Conservation (phyloP, 139 green algal genomes). For the Dunaliella primolecta region DNA sequence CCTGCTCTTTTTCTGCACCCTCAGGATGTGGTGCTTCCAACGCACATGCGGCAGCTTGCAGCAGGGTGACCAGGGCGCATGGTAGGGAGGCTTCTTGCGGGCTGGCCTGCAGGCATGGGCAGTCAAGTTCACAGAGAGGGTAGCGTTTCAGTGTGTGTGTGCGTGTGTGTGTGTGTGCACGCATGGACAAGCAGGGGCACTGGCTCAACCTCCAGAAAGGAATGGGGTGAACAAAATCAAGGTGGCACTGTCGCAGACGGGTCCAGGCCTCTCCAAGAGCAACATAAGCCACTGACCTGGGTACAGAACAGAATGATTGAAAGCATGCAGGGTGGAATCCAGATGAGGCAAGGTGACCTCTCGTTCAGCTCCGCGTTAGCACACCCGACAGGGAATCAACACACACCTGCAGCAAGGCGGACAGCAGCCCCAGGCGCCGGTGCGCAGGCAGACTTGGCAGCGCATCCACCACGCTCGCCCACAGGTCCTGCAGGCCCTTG, state of each 20-base stretch:
- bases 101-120: neutral
- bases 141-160: neutral
- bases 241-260: neutral
- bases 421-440: slow-evolving; percentile 46
- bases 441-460: slow-evolving; percentile 45
- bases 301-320: too few relatives aligned
- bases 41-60: slow-evolving; percentile 5
- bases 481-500: slow-evolving; percentile 29
- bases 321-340: too few relatives aligned
- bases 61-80: neutral
- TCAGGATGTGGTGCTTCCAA: neutral
- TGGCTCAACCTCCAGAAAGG: neutral
- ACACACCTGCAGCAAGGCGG: slow-evolving; percentile 38
- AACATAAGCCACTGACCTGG: too few relatives aligned
- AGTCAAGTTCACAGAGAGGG: neutral
- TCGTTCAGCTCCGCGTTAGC: too few relatives aligned
- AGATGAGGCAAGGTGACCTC: too few relatives aligned
- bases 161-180: neutral
- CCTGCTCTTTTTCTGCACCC: neutral
- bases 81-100: slow-evolving; percentile 3
- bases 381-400: too few relatives aligned
- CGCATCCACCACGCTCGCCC: slow-evolving; percentile 29
- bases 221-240: neutral
- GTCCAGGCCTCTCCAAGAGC: too few relatives aligned
- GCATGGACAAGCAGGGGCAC: neutral